Percentiles rank a stretch among this genome's conserved stretches.
Evolutionary conservation across 1,139 yeast species (phyloP).

Genomic region (Blastobotrys petasosporus): DNA sequence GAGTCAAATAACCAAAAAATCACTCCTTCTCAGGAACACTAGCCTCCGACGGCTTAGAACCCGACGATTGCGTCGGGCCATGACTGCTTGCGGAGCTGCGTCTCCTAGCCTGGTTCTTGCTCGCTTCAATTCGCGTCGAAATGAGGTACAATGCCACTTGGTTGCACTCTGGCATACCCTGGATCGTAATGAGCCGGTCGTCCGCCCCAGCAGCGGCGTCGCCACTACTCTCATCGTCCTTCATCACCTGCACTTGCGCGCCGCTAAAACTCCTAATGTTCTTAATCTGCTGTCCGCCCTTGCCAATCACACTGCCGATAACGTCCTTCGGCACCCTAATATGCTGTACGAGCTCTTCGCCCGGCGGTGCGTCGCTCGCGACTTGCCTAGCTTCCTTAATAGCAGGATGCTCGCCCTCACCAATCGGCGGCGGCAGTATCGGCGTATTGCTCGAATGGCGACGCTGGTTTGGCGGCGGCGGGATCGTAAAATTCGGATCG

Average conservation of each 20-base stretch:
- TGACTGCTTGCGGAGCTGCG: background rate
- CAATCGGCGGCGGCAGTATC: conserved; percentile 5
- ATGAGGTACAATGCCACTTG: conserved; percentile 75
- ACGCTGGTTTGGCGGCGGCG: conserved; percentile 1
- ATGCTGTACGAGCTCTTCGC: conserved; percentile 57
- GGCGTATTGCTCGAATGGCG: background rate
- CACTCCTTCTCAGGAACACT: too few relatives aligned
- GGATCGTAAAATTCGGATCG: background rate
- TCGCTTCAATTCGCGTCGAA: conserved; percentile 62
- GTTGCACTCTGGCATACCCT: conserved; percentile 64
- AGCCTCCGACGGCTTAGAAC: too few relatives aligned
- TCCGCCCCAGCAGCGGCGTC: conserved; percentile 25
- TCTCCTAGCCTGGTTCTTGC: conserved; percentile 37
- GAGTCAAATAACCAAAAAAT: too few relatives aligned
- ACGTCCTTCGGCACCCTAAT: conserved; percentile 68
- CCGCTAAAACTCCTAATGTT: conserved; percentile 75
- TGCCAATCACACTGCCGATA: conserved; percentile 84
- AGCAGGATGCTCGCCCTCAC: conserved; percentile 5
- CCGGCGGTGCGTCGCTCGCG: conserved; percentile 28
- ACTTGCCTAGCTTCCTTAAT: conserved; percentile 21
- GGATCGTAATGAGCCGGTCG: conserved; percentile 63
- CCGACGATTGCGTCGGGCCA: too few relatives aligned
- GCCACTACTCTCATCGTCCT: conserved; percentile 28
- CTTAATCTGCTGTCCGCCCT: conserved; percentile 76
- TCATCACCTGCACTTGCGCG: conserved; percentile 67